These are phyloP conservation scores for Penicillium taxi DNA, from an alignment of 495 filamentous ascomycete species.

Conservation along the genomic window DNA sequence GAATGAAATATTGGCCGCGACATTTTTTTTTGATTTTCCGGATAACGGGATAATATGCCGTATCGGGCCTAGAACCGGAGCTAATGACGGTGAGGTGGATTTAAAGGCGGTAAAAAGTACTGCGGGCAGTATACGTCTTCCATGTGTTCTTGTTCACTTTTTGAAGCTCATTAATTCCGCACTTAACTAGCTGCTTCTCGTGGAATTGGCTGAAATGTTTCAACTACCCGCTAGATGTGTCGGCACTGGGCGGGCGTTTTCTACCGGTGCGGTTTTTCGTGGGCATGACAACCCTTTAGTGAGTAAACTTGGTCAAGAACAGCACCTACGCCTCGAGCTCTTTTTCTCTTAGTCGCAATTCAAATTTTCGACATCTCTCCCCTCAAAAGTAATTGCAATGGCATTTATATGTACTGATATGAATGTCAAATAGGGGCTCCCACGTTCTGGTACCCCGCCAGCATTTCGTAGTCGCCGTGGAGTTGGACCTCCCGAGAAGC, in stretches of 20 bases:
- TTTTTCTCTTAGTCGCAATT: background rate
- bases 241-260: conserved; percentile 43
- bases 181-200: conserved; percentile 1
- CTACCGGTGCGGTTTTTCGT: conserved; percentile 53
- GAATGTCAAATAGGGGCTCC: conserved; percentile 57
- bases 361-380: too few relatives aligned
- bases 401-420: background rate
- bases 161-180: background rate
- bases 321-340: background rate
- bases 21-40: conserved; percentile 32
- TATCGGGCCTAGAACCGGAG: conserved; percentile 5
- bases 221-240: background rate
- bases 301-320: conserved; percentile 11
- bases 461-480: conserved; percentile 73
- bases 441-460: conserved; percentile 63
- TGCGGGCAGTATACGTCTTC: conserved; percentile 22
- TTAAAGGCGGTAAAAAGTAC: conserved; percentile 13
- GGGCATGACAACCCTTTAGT: conserved; percentile 93
- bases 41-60: conserved; percentile 22
- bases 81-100: conserved; percentile 3
- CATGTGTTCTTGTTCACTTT: background rate
- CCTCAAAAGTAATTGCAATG: too few relatives aligned
- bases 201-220: conserved; percentile 8
- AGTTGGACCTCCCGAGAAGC: conserved; percentile 73
- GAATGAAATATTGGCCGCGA: conserved; percentile 7